phyloP scores from a whole-genome alignment of 345 rosid genomes.

The Noccaea caerulescens region DNA sequence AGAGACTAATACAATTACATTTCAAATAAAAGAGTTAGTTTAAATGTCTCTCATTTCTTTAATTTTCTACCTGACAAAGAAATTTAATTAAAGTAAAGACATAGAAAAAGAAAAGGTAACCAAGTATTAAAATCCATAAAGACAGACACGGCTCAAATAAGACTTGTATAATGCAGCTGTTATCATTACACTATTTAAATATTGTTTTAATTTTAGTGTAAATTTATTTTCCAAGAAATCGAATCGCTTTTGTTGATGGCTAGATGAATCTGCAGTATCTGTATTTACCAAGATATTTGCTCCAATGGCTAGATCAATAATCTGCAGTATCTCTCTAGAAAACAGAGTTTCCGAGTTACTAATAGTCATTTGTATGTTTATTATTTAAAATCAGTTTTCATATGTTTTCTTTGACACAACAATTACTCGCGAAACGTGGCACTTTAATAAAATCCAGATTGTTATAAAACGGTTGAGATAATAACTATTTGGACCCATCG shows the following conservation, averaged over 20 bases:
- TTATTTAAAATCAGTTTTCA: no score
- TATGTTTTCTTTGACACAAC: no score
- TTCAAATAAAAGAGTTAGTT: slow-evolving; percentile 17
- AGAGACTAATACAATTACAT: slow-evolving; percentile 29
- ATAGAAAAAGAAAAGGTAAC: slow-evolving; percentile 37
- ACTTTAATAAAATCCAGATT: neutral
- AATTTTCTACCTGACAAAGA: slow-evolving; percentile 37
- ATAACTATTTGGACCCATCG: slow-evolving; percentile 38
- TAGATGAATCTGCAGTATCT: slow-evolving; percentile 30
- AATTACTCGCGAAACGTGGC: no score
- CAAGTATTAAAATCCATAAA: slow-evolving; percentile 39
- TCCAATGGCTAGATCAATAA: neutral
- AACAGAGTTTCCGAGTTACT: no score
- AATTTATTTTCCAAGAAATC: slow-evolving; percentile 2
- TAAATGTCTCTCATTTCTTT: slow-evolving; percentile 27
- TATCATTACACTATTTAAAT: slow-evolving; percentile 44
- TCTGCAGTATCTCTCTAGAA: no score
- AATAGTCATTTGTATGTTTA: no score
- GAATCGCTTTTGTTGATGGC: slow-evolving; percentile 17
- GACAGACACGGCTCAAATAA: slow-evolving; percentile 41
- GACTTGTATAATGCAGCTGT: slow-evolving; percentile 40
- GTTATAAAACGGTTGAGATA: slow-evolving; percentile 29
- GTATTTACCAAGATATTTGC: slow-evolving; percentile 28
- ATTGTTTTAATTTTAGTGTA: slow-evolving; percentile 18
- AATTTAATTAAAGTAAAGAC: slow-evolving; percentile 27